These are phyloP conservation scores for Xylaria sp. DNA, from an alignment of 2,329 filamentous ascomycete species.

Conservation along the genomic window DNA sequence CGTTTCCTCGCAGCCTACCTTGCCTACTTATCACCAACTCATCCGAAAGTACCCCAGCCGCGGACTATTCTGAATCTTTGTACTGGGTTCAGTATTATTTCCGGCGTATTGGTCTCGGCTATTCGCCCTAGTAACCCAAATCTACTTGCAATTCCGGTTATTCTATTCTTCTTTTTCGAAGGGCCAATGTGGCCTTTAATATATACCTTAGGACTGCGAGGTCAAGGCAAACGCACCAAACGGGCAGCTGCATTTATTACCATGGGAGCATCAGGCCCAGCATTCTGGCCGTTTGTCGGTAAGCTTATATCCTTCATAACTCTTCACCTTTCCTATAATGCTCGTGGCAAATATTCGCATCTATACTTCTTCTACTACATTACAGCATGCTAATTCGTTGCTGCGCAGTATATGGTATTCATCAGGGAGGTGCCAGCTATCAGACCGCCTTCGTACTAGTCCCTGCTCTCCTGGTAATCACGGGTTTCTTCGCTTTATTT, in stretches of 20 bases:
- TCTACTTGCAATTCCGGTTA: conserved; percentile 67
- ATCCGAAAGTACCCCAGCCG: conserved; percentile 68
- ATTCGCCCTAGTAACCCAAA: conserved; percentile 59
- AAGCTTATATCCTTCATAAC: conserved; percentile 10
- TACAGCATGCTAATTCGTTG: conserved; percentile 16
- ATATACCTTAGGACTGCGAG: conserved; percentile 81
- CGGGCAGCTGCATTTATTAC: conserved; percentile 81
- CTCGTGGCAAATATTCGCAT: not conserved
- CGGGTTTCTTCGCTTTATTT: conserved; percentile 62
- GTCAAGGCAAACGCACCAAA: conserved; percentile 83
- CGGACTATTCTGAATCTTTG: conserved; percentile 75
- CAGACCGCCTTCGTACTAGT: conserved; percentile 74
- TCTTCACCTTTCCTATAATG: not conserved
- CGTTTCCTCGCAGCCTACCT: conserved; percentile 75
- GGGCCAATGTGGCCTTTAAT: conserved; percentile 86
- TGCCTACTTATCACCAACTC: conserved; percentile 66
- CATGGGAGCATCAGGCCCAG: conserved; percentile 78
- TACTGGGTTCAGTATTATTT: conserved; percentile 69
- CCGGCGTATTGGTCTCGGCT: conserved; percentile 60
- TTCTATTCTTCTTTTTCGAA: conserved; percentile 82
- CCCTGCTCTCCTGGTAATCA: conserved; percentile 61
- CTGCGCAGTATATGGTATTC: conserved; percentile 69
- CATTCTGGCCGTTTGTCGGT: conserved; percentile 76
- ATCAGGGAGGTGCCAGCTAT: conserved; percentile 68
- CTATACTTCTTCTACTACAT: not conserved